phyloP scores from a whole-genome alignment of 2,329 filamentous ascomycete species.

The Didymella lethalis region DNA sequence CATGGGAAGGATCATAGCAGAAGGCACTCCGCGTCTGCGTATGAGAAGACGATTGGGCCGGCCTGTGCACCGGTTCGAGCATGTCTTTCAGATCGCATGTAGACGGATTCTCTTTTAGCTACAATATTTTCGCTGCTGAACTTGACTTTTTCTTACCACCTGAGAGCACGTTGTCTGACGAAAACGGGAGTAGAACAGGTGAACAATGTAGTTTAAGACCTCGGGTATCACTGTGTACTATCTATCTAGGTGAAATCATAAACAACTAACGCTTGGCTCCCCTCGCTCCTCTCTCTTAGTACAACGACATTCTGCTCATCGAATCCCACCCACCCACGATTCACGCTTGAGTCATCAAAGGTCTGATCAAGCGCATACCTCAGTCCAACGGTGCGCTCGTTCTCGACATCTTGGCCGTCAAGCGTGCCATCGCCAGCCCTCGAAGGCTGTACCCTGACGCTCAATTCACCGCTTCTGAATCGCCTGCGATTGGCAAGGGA shows the following conservation, averaged over 20 bases:
- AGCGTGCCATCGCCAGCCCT: constrained; percentile 27
- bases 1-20: neutral
- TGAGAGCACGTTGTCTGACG: neutral
- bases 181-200: neutral
- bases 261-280: constrained; percentile 76
- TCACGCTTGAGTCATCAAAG: constrained; percentile 54
- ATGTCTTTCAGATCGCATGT: neutral
- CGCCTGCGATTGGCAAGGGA: constrained; percentile 54
- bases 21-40: neutral
- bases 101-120: no score
- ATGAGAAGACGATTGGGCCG: neutral
- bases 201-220: neutral
- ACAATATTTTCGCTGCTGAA: no score
- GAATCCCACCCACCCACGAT: constrained; percentile 77
- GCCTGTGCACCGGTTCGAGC: neutral
- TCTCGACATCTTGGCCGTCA: constrained; percentile 31
- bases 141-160: no score
- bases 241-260: constrained; percentile 79
- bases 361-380: constrained; percentile 47
- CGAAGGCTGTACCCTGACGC: constrained; percentile 62
- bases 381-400: constrained; percentile 44
- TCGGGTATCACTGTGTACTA: neutral
- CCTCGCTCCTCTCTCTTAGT: constrained; percentile 72
- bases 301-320: constrained; percentile 93
- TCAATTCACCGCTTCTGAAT: constrained; percentile 57